These are phyloP conservation scores for Pseudoperonospora humuli DNA, from an alignment of 352 stramenopile species.

Conservation along the genomic window DNA sequence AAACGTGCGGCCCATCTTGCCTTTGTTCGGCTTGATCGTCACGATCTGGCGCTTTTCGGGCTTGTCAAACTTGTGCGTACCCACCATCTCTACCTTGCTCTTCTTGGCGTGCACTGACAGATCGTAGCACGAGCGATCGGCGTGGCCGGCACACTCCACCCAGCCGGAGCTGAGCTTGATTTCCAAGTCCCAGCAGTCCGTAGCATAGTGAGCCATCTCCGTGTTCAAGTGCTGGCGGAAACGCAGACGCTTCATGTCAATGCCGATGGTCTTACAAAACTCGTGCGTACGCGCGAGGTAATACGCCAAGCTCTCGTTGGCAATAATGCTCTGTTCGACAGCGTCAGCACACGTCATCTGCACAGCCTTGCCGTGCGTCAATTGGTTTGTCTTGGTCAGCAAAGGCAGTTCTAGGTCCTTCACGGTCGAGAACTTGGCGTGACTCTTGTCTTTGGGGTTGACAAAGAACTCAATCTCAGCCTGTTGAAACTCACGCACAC, in stretches of 20 bases:
- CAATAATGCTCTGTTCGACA: slow-evolving; percentile 90
- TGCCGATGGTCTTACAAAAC: slow-evolving; percentile 92
- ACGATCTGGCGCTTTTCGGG: slow-evolving; percentile 92
- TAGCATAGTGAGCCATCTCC: slow-evolving; percentile 99
- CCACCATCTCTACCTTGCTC: slow-evolving; percentile 84
- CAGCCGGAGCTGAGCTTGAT: slow-evolving; percentile 97
- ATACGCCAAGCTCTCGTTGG: slow-evolving; percentile 98
- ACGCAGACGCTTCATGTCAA: slow-evolving; percentile 91
- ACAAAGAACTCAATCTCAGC: slow-evolving; percentile 99
- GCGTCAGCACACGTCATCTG: slow-evolving; percentile 89
- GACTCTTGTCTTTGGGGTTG: slow-evolving; percentile 97
- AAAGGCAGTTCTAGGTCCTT: slow-evolving; percentile 80
- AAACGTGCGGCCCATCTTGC: slow-evolving; percentile 94
- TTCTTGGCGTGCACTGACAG: slow-evolving; percentile 85
- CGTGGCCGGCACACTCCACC: slow-evolving; percentile 98
- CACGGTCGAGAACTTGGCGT: slow-evolving; percentile 93
- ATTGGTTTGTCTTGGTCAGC: slow-evolving; percentile 92
- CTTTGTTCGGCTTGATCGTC: slow-evolving; percentile 95
- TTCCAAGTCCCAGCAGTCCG: slow-evolving; percentile 99
- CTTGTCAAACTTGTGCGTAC: slow-evolving; percentile 84
- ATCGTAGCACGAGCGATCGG: slow-evolving; percentile 98
- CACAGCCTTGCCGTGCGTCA: slow-evolving; percentile 94
- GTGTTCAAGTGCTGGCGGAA: slow-evolving; percentile 99
- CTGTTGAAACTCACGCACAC: slow-evolving; percentile 99
- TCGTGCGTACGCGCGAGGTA: slow-evolving; percentile 98